Evolutionary conservation across 495 filamentous ascomycete species (phyloP), one percentile per base, ranked within the genome.

Genomic region (Aspergillus funiculosus): DNA sequence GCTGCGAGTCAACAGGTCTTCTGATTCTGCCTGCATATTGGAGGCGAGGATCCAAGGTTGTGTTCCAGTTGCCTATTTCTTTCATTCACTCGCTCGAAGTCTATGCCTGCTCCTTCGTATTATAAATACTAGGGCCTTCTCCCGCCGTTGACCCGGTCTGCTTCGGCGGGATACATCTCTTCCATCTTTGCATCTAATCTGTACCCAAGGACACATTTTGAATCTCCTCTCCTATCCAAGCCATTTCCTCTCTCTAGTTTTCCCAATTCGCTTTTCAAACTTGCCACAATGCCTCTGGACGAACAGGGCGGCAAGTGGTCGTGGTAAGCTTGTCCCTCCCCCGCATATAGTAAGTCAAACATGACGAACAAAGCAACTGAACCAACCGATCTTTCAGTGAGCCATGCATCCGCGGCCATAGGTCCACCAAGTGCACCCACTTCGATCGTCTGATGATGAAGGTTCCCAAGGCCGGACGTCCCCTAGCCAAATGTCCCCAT

Each of bases 381-480:
- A 34, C 18, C 26, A 26, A 43, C 28, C 27, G 11, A 8, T 18
- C 21, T 13, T 25, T 11, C 57, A 92, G 87, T 59, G 81, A 83
- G 70, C 82, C 85, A 57, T 94, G 87, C 54, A 87, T 91, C 52
- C 83, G 85, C 41, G 87, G 87, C 39, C 87, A 94, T 64, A 82
- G 87, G 53, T 89, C 87, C 17, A 86, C 86, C 51, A 86, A 83
- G 74, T 94, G 87, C 57, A 79, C 76, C 24, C 87, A 94, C 67
- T 79, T 73, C 40, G 77, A 82, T 45, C 77, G 87, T 51, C 63
- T 87, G 14, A 82, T 94, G 78, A 66, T 88, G 45, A 82, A 82
- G 36, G 86, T 91, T 7, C 80, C 83, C 39, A 89, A 88, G 56
- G 85, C 87, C 1, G 87, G 87, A 6, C 75, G 87, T 35, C 87